Base-by-base conservation (phyloP, 2,329 filamentous ascomycete species). In the Aspergillus japonicus region DNA sequence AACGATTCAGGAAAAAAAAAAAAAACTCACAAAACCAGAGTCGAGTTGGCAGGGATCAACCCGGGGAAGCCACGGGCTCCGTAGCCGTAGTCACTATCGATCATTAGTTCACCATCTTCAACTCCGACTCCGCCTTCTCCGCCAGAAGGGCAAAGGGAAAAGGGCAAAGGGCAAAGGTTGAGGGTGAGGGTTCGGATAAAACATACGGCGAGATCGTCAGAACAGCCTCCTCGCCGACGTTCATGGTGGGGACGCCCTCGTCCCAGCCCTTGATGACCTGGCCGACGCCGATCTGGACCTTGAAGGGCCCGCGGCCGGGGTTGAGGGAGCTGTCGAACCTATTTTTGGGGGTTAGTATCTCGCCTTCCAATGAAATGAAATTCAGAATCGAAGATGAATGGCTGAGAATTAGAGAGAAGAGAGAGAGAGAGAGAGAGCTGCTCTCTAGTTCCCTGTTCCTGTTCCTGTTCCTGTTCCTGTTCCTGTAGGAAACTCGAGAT, bases 261-360 rank as follows among this genome's bases (percentile, higher is more conserved):
- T 92, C 92, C 92, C 86, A 96, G 68, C 87, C 90, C 68, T 21
- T 12, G 80, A 99, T 97, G 72, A 98, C 90, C 72, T 85, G 83
- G 57, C 92, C 92, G 66, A 89, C 82, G 56, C 95, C 95, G 76
- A 99, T 98, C 60, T 78, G 73, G 64, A 87, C 89, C 62, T 86
- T 80, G 73, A 98, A 93, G 75, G 92, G 86, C 53, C 87, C 89
- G 57, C 91, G 87, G 62, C 87, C 89, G 57, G 91, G 87, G 62
- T 87, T 88, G 65, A 57, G 58, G 19, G 94, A 96, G 62, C 88
- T 90, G 80, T 98, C 95, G 80, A 99, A 98, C 77, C 93, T 96
- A 51, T 50, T 56, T 53, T 51, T 42, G 14, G 7, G 11, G 31
- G 31, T 8, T 23, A 23, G 2, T 23, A 23, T 23, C 23, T 21